Evolutionary conservation across 2,329 filamentous ascomycete genomes (phyloP), one percentile per base, ranked within the genome.

Genomic region (Aureobasidium sp.): DNA sequence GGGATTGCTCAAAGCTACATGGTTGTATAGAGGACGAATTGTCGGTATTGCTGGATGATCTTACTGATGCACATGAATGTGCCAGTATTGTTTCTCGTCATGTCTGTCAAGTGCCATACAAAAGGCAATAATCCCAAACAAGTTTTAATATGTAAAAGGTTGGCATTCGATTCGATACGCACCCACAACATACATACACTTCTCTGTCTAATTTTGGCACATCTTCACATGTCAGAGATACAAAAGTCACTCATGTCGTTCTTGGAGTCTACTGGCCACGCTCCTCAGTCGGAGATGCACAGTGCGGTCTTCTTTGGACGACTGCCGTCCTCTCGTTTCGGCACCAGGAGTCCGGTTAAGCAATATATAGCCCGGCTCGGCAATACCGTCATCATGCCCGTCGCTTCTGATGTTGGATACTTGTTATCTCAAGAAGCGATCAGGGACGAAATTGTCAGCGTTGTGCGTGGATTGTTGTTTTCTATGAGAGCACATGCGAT

Each of bases 291-390:
- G 49, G 20, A 51, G n/a, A 14, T 37, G 9, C 14, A n/a, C n/a
- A 25, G 22, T 37, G 20, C 6, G 20, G 14, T 53, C n/a, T 27
- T 15, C 22, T 25, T 39, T 25, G 22, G 9, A 34, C 15, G 47
- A 49, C 34, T 27, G 49, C 51, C 36, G 51, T 29, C 5, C 22
- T 55, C 25, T 22, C 15, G 14, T 29, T n/a, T 37, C 55, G 55
- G 55, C 31, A 48, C 55, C 55, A 48, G 31, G 34, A 27, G 42
- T 58, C 37, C 55, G 55, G 55, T 58, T 48, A 20, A 48, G 55
- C 31, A 58, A 47, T 58, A 37, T 27, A 15, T n/a, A 48, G 42
- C 31, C 27, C 55, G 42, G 29, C 55, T 58, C 55, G 55, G 55
- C 31, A 48, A 27, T 29, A 31, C 29, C 29, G 7, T 48, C 3